phyloP scores from a whole-genome alignment of 225 moss, liverwort and hornwort genomes.

The Marchantia paleacea region DNA sequence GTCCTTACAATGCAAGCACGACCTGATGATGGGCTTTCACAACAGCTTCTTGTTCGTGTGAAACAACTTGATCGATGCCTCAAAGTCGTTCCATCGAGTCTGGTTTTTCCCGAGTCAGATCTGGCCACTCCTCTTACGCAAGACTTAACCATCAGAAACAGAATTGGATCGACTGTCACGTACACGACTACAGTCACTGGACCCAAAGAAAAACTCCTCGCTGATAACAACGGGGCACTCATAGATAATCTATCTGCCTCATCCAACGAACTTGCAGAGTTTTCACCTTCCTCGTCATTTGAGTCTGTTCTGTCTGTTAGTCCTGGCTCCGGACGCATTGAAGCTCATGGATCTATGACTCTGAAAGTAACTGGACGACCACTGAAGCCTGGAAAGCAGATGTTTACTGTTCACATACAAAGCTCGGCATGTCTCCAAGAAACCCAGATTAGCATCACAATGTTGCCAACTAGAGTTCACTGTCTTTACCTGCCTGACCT shows the following conservation, averaged over 20 bases:
- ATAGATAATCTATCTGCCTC: constrained; percentile 29
- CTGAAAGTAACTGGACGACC: constrained; percentile 64
- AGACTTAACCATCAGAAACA: constrained; percentile 67
- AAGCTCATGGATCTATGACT: constrained; percentile 48
- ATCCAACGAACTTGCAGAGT: constrained; percentile 28
- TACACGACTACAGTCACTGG: constrained; percentile 44
- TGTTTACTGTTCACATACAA: constrained; percentile 50
- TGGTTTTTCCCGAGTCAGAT: constrained; percentile 76
- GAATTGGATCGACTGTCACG: constrained; percentile 45
- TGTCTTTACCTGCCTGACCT: constrained; percentile 69
- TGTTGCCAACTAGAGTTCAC: constrained; percentile 66
- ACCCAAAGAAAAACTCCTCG: constrained; percentile 24
- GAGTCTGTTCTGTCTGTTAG: constrained; percentile 58
- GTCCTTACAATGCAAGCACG: constrained; percentile 68
- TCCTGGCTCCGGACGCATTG: constrained; percentile 59
- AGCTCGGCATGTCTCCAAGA: constrained; percentile 58
- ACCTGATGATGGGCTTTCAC: constrained; percentile 53
- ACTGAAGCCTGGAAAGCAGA: constrained; percentile 73
- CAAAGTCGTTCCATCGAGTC: constrained; percentile 51
- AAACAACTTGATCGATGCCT: constrained; percentile 63
- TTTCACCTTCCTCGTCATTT: constrained; percentile 23
- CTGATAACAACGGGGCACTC: constrained; percentile 9
- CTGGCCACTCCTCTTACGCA: constrained; percentile 55
- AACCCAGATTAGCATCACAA: constrained; percentile 53
- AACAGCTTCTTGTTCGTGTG: constrained; percentile 58